phyloP scores from a whole-genome alignment of 2,329 filamentous ascomycete genomes.

The Phyllachora maydis region DNA sequence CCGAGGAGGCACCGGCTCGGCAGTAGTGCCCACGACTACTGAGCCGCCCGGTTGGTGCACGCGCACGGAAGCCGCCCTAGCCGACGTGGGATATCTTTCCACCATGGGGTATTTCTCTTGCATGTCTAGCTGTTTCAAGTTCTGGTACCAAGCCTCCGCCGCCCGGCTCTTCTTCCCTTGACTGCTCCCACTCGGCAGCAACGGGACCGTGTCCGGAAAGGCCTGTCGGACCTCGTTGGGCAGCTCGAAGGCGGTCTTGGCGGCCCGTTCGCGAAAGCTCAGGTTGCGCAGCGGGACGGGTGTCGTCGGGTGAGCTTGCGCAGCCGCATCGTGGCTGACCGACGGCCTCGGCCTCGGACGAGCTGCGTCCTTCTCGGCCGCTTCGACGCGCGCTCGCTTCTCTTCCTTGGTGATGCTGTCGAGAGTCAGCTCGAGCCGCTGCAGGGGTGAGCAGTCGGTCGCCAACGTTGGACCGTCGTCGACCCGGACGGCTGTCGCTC shows the following conservation, averaged over 20 bases:
- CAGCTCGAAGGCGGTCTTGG: constrained; percentile 18
- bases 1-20: constrained; percentile 1
- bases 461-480: constrained; percentile 20
- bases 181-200: no score
- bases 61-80: not conserved
- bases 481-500: constrained; percentile 4
- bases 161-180: no score
- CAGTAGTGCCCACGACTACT: not conserved
- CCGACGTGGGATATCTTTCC: no score
- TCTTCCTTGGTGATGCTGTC: constrained; percentile 92
- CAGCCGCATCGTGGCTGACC: constrained; percentile 8
- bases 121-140: no score
- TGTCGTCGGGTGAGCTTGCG: constrained; percentile 8
- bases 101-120: no score
- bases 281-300: constrained; percentile 29
- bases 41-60: not conserved
- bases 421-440: constrained; percentile 79
- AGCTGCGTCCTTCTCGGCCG: constrained; percentile 41
- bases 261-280: constrained; percentile 39
- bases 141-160: no score
- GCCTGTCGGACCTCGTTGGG: constrained; percentile 10
- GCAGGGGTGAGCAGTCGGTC: constrained; percentile 70
- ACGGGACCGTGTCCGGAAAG: not conserved
- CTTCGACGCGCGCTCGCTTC: constrained; percentile 65
- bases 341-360: constrained; percentile 5